Conservation (phyloP, 2,329 filamentous ascomycete species). For the Annulohypoxylon truncatum region DNA sequence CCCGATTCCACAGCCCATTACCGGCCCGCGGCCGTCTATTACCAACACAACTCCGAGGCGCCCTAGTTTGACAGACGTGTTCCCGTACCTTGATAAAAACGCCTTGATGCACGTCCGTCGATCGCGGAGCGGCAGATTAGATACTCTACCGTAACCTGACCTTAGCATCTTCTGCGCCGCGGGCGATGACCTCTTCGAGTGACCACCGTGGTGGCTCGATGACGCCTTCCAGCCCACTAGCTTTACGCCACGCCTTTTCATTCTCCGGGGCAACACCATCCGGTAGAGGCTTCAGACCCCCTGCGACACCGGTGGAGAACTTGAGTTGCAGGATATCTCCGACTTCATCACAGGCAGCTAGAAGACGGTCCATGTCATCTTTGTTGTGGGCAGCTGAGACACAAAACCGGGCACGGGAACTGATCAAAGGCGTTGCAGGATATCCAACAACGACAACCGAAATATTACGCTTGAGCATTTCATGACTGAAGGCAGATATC, state of each 20-base stretch:
- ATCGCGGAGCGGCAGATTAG: slow-evolving; percentile 20
- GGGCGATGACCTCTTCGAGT: slow-evolving; percentile 82
- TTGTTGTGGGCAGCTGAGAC: slow-evolving; percentile 97
- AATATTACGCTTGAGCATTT: slow-evolving; percentile 98
- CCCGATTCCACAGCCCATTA: slow-evolving; percentile 41
- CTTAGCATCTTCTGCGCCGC: slow-evolving; percentile 81
- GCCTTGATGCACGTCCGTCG: slow-evolving; percentile 42
- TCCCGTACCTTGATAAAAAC: slow-evolving; percentile 44
- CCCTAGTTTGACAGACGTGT: slow-evolving; percentile 44
- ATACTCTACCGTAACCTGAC: slow-evolving; percentile 69
- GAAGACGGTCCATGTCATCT: slow-evolving; percentile 91
- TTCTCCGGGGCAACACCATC: slow-evolving; percentile 77
- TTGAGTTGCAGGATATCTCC: slow-evolving; percentile 94
- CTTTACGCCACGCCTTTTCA: slow-evolving; percentile 74
- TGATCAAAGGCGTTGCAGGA: slow-evolving; percentile 94
- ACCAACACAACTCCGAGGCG: slow-evolving; percentile 49
- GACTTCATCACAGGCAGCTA: slow-evolving; percentile 91
- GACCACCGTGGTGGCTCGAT: slow-evolving; percentile 83
- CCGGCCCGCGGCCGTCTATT: slow-evolving; percentile 39
- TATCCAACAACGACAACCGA: slow-evolving; percentile 98
- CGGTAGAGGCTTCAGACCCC: slow-evolving; percentile 81
- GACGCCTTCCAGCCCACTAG: slow-evolving; percentile 75
- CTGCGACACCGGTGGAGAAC: slow-evolving; percentile 95
- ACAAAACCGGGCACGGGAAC: slow-evolving; percentile 94
- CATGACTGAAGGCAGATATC: slow-evolving; percentile 97